Evolutionary conservation across 768 basidiomycete genomes (phyloP), one percentile per base, ranked within the genome.

Genomic region (Lentinus brumalis): DNA sequence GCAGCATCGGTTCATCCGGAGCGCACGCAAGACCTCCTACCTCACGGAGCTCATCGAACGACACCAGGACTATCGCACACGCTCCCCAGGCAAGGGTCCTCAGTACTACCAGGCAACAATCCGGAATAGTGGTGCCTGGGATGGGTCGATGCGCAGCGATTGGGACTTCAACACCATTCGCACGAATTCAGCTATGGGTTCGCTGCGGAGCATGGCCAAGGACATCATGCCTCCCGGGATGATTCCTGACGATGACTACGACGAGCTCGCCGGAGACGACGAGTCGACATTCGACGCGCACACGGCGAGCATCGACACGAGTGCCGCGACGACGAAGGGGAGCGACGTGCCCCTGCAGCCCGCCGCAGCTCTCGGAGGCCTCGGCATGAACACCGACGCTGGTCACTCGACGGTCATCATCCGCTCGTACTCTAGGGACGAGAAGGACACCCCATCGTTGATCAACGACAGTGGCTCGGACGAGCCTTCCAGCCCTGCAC

Each of bases 101-200:
- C 84, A 83, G 67, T 75, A 77, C 60, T 82, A 82, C 69, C 83
- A 86, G 63, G 78, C 86, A 11, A 81, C 88, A 5, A 72, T 86
- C 53, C 79, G 82, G 61, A 84, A 82, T 62, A 86, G 79, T 53
- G 73, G 78, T 50, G 79, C 82, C 49, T 92, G 90, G 91, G 91
- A 92, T 61, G 85, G 83, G 47, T 93, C 94, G 1, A 82, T 96
- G 75, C 84, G 86, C 70, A 95, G 91, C 69, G 94, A 94, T 63
- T 98, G 96, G 97, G 93, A 91, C 72, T 98, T 98, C 71, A 95
- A 95, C 67, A 96, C 93, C 2, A 78, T 94, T 66, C 87, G 81
- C 60, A 82, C 89, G 5, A 78, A 83, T 9, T 81, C 86, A 31
- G 85, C 87, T 4, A 89, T 92, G 85, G 91, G 90, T 44, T 87